A percentile compares a stretch with the other conserved stretches of the same genome.
Evolutionary conservation across 2,329 filamentous ascomycete genomes (phyloP).

Genomic region (Teratosphaeria destructans): DNA sequence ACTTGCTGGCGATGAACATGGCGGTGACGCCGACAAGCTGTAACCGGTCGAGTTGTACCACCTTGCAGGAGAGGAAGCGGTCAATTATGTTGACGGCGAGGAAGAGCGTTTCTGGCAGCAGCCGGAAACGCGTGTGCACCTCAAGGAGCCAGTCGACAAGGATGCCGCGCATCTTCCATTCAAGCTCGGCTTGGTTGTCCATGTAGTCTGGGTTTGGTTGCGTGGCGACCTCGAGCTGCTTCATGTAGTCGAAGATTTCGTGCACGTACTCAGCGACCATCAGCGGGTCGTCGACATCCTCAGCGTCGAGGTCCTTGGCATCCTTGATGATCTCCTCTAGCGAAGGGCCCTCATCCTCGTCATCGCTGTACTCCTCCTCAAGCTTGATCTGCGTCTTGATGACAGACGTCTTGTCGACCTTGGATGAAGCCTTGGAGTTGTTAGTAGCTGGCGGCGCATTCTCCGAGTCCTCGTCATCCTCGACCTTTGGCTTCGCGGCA

Average conservation of each 20-base stretch:
- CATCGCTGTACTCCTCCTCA: slow-evolving; percentile 17
- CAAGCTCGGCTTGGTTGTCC: slow-evolving; percentile 83
- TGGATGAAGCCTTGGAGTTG: slow-evolving; percentile 18
- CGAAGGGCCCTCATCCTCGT: slow-evolving; percentile 27
- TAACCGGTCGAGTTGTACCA: slow-evolving; percentile 89
- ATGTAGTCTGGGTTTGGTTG: slow-evolving; percentile 93
- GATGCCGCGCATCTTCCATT: slow-evolving; percentile 98
- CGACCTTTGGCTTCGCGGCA: slow-evolving; percentile 10
- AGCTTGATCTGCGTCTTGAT: slow-evolving; percentile 25
- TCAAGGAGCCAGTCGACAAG: slow-evolving; percentile 97
- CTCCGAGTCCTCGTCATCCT: slow-evolving; percentile 51
- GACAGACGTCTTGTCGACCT: slow-evolving; percentile 38
- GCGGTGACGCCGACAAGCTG: slow-evolving; percentile 95
- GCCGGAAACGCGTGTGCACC: slow-evolving; percentile 91
- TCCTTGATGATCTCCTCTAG: slow-evolving; percentile 28
- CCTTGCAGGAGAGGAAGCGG: slow-evolving; percentile 89
- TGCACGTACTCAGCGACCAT: slow-evolving; percentile 97
- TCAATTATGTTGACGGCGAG: slow-evolving; percentile 97
- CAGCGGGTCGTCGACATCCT: slow-evolving; percentile 85
- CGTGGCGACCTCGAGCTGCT: slow-evolving; percentile 67
- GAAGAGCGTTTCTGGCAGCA: slow-evolving; percentile 93
- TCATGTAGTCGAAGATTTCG: slow-evolving; percentile 94
- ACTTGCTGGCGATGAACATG: slow-evolving; percentile 99
- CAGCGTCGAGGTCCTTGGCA: slow-evolving; percentile 62
- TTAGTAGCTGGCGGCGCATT: slow-evolving; percentile 58